Base-by-base conservation (phyloP, 75 land plant genomes). In the Cryptomeria japonica region DNA sequence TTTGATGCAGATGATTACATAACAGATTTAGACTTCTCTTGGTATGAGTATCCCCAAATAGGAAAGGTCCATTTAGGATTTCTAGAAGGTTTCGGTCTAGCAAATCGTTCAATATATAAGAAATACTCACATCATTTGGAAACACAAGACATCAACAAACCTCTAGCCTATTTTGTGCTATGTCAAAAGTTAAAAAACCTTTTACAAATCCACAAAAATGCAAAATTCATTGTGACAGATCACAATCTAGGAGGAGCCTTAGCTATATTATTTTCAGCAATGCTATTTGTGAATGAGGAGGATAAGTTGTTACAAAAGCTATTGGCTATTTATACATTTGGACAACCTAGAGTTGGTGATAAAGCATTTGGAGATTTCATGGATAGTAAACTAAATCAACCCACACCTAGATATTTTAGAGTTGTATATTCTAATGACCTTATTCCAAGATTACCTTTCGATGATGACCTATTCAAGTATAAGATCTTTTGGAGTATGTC, bases 41-140 rank as follows among this genome's bases (percentile, higher is more conserved):
- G 94, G 94, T 93, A 93, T 76, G 88, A 90, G 44, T 87, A 90
- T 12, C 90, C 89, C 0, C 37, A 84, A 31, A 14, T 93, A 13
- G 94, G 95, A 3, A 92, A 86, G 58, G 90, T 93, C 3, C 94
- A 94, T 86, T 87, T 93, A 78, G 95, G 95, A 36, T 93, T 93
- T 84, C 64, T 93, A 22, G 94, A 92, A 39, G 94, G 92, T 16
- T 84, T 94, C 0, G 93, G 92, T 14, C 61, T 90, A 0, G 90
- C 37, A 22, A 53, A 64, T 42, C 89, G 87, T 41, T 25, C 61
- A 11, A 41, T 78, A 0, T 11, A 13, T 7, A 9, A 25, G 49
- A 53, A 80, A 42, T 36, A 7, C 25, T 28, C n/a, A 70, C n/a
- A 70, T 7, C 28, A n/a, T 28, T 2, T 56, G 0, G 58, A 56